Conservation (phyloP, 2,329 filamentous ascomycete species). For the Shiraia sp. region DNA sequence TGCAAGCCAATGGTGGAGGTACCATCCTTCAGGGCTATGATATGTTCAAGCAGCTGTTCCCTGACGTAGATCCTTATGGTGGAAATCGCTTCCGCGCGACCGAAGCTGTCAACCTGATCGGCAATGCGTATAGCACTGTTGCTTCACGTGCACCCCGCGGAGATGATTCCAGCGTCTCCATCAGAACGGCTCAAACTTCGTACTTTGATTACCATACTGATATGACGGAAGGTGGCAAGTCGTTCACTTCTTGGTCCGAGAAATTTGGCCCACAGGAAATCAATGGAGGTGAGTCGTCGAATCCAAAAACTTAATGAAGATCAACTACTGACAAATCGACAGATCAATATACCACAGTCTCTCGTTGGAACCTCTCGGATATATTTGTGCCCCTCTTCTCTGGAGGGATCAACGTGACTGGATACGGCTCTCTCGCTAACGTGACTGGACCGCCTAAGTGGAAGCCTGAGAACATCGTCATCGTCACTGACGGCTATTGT, state of each 20-base stretch:
- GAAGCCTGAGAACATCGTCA: slow-evolving; percentile 54
- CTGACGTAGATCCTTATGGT: slow-evolving; percentile 54
- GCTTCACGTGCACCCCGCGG: slow-evolving; percentile 37
- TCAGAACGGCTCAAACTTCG: slow-evolving; percentile 42
- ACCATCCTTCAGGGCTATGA: slow-evolving; percentile 63
- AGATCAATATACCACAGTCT: slow-evolving; percentile 46
- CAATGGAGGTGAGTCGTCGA: slow-evolving; percentile 26
- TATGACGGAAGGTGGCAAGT: slow-evolving; percentile 54
- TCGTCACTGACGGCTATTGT: slow-evolving; percentile 64
- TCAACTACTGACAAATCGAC: slow-evolving; percentile 23
- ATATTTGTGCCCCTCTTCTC: slow-evolving; percentile 30
- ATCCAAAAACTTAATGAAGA: no score
- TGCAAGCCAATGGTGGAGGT: slow-evolving; percentile 64
- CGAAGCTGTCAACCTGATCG: slow-evolving; percentile 51
- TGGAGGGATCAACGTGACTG: slow-evolving; percentile 44
- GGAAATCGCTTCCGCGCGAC: slow-evolving; percentile 56
- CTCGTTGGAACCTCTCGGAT: slow-evolving; percentile 44
- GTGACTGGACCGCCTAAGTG: slow-evolving; percentile 56
- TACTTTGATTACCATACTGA: slow-evolving; percentile 55
- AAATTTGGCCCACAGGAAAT: slow-evolving; percentile 41
- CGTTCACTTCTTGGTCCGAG: slow-evolving; percentile 53
- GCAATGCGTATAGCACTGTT: slow-evolving; percentile 45
- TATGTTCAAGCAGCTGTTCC: slow-evolving; percentile 63
- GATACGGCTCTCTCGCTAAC: slow-evolving; percentile 42
- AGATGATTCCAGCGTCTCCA: no score